Conservation (phyloP, 2,329 filamentous ascomycete species). For the Thielaviopsis populi region DNA sequence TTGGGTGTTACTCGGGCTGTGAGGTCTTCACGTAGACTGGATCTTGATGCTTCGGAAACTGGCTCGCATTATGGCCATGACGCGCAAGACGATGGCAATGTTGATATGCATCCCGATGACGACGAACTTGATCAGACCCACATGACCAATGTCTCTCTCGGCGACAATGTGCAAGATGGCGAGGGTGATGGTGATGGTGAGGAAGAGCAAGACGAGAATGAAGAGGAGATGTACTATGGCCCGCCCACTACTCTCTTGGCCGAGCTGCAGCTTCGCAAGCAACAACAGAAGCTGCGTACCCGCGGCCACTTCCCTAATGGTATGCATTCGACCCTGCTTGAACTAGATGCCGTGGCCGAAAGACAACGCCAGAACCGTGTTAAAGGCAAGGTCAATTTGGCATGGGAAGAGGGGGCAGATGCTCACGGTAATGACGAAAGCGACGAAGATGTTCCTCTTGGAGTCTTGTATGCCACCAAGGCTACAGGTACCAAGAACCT, state of each 20-base stretch:
- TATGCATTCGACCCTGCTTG: slow-evolving; percentile 78
- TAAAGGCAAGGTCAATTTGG: slow-evolving; percentile 64
- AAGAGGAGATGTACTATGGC: slow-evolving; percentile 43
- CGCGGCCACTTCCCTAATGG: slow-evolving; percentile 54
- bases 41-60: slow-evolving; percentile 11
- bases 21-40: slow-evolving; percentile 11
- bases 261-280: slow-evolving; percentile 80
- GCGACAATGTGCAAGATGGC: slow-evolving; percentile 21
- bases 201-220: slow-evolving; percentile 30
- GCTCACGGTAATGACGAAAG: slow-evolving; percentile 33
- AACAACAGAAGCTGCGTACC: slow-evolving; percentile 69
- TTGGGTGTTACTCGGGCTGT: background rate
- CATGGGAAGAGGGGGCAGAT: slow-evolving; percentile 63
- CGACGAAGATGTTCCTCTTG: slow-evolving; percentile 80
- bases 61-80: slow-evolving; percentile 15
- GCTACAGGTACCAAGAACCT: slow-evolving; percentile 34
- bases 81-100: background rate
- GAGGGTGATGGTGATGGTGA: slow-evolving; percentile 22
- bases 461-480: slow-evolving; percentile 55
- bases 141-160: slow-evolving; percentile 17
- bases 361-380: slow-evolving; percentile 62
- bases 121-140: slow-evolving; percentile 7
- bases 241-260: slow-evolving; percentile 81
- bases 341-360: slow-evolving; percentile 82
- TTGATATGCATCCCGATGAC: background rate